Base-by-base conservation (phyloP, 208 protist genomes). In the Leptomonas seymouri region DNA sequence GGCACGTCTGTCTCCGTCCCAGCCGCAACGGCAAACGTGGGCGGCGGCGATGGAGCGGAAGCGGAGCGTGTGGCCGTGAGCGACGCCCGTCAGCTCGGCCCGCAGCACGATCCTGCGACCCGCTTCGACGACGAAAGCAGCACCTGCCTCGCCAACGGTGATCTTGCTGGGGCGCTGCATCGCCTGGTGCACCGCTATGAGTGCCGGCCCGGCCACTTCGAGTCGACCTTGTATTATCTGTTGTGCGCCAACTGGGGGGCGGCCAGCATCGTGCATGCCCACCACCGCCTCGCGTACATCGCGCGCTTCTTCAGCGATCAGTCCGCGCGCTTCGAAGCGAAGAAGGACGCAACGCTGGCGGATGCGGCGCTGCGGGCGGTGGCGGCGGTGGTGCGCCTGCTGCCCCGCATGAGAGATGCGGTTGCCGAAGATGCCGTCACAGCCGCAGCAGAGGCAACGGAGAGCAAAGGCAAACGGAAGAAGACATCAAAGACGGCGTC, bases 221-320 rank as follows among this genome's bases (percentile, higher is more conserved):
- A 96, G 71, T 74, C 90, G 56, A 45, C 85, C 16, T 71, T 96
- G 18, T 68, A 76, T 48, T 88, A 93, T 72, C 80, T 76, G 39
- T 67, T 94, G 61, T 66, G 78, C 50, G 81, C 78, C 55, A 81
- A 93, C 65, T 82, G 88, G 78, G 87, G 84, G 6, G 85, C 87
- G 27, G 71, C 83, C 16, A 75, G 70, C 60, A 66, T 90, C n/a
- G 74, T 70, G 21, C 91, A 94, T 75, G 74, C 74, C 7, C 91
- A 96, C 53, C 91, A 96, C 67, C 81, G 80, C 28, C 71, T 94
- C 45, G 89, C 89, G 3, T 82, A 90, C 65, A 36, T 82, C 21
- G 58, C 67, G 28, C 86, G 91, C 36, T 45, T 71, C 58, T 83
- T 94, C 49, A 76, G 74, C 7, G 85, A 91, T 68, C 80, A 80